Evolutionary conservation across 495 filamentous ascomycete species (phyloP).

Genomic region (Corynascus novoguineensis): DNA sequence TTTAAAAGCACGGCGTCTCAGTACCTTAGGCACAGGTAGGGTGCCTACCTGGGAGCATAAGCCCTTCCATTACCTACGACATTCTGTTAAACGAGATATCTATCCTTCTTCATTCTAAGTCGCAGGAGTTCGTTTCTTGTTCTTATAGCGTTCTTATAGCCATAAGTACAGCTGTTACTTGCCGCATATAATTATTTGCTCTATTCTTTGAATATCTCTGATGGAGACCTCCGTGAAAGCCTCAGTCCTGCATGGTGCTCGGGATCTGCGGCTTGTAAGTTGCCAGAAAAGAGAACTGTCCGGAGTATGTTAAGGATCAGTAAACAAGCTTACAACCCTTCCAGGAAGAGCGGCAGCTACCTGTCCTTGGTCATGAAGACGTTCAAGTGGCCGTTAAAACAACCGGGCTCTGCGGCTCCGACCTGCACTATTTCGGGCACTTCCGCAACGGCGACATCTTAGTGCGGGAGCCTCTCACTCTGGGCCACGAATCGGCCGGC

Average conservation of each 20-base stretch:
- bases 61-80: no score
- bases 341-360: conserved; percentile 46
- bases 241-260: conserved; percentile 64
- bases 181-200: not conserved
- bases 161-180: no score
- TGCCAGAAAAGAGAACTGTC: no score
- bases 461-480: conserved; percentile 56
- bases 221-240: conserved; percentile 43
- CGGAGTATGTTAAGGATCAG: no score
- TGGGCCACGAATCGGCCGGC: conserved; percentile 59
- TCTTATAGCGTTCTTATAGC: no score
- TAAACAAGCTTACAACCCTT: conserved; percentile 1
- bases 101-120: no score
- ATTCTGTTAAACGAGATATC: no score
- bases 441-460: conserved; percentile 62
- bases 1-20: no score
- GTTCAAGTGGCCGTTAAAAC: conserved; percentile 53
- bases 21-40: no score
- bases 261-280: conserved; percentile 61
- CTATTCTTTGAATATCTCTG: not conserved
- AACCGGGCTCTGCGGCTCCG: conserved; percentile 64
- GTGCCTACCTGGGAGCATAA: no score
- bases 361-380: conserved; percentile 42
- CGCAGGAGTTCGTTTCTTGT: no score
- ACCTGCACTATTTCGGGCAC: conserved; percentile 64